Base-by-base conservation (phyloP, 306 rosid genomes). In the Prunus davidiana region DNA sequence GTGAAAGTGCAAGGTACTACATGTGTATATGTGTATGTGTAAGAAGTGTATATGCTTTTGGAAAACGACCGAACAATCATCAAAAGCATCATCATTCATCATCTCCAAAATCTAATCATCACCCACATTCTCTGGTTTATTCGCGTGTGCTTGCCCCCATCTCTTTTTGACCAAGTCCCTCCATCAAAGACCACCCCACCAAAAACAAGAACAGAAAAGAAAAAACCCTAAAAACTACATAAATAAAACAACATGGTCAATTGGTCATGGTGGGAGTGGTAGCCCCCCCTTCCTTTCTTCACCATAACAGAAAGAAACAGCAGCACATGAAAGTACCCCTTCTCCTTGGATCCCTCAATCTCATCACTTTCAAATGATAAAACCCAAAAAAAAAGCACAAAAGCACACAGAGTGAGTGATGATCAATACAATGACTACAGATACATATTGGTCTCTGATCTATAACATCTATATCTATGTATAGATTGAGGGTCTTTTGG, bases 291-390 rank as follows among this genome's bases (percentile, higher is more conserved):
- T 55, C 61, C 67, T 72, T 57, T 64, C 69, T 73, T 67, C 71
- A 57, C 62, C 68, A 81, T 64, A 76, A 64, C 85, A 69, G 79
- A 80, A 78, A 82, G 30, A 64, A 74, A 49, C 87, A 81, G 74
- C 81, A 75, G 81, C 84, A 84, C 84, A 85, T 82, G 89, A 88
- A 88, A 88, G 89, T 89, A 78, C 51, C 43, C 20, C 32, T 15
- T 69, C 81, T 78, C 83, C 85, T 93, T 76, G 97, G 95, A 93
- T 89, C 97, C 96, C 85, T 80, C 87, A 85, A 87, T 76, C 85
- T 91, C 87, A 85, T 90, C 85, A 82, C 90, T 91, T 86, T 87
- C 93, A 86, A 90, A 89, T 89, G 83, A 91, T 86, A 85, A 64
- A 64, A 64, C 79, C 83, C 47, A 83, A 56, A 87, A 89, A 89